phyloP scores from a whole-genome alignment of 305 asterid genomes.

The Fraxinus ornus region DNA sequence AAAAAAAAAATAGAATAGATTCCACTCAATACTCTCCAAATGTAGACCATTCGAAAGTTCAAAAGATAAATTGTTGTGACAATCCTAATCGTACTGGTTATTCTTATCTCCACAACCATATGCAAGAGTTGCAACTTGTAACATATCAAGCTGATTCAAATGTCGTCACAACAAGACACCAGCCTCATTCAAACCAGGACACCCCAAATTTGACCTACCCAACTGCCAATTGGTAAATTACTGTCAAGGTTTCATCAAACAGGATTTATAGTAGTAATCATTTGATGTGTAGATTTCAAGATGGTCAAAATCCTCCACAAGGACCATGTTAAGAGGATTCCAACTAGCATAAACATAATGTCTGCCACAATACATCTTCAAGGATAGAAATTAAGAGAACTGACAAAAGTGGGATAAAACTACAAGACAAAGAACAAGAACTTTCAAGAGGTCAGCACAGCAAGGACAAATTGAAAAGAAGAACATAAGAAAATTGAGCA shows the following conservation, averaged over 20 bases:
- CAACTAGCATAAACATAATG: not conserved
- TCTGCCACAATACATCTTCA: not conserved
- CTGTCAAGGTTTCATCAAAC: not conserved
- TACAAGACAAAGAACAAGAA: not conserved
- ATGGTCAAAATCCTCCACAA: not conserved
- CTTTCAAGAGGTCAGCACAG: not conserved
- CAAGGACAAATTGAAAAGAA: not conserved
- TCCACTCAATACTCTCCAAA: not conserved
- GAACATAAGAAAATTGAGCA: not conserved
- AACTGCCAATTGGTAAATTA: not conserved
- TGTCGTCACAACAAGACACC: not conserved
- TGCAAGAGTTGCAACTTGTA: not conserved
- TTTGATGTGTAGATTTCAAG: not conserved
- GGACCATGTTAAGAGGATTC: not conserved
- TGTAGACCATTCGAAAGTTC: not conserved
- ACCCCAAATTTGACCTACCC: not conserved
- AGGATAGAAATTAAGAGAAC: not conserved
- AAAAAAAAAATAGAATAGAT: no score
- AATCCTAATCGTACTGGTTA: not conserved
- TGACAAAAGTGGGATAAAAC: not conserved
- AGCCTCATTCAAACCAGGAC: not conserved
- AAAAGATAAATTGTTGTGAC: not conserved
- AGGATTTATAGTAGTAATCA: not conserved
- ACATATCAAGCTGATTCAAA: not conserved
- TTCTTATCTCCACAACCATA: not conserved